These are phyloP conservation scores for Candida albicans DNA, from an alignment of 1,139 yeast species.

Conservation along the genomic window DNA sequence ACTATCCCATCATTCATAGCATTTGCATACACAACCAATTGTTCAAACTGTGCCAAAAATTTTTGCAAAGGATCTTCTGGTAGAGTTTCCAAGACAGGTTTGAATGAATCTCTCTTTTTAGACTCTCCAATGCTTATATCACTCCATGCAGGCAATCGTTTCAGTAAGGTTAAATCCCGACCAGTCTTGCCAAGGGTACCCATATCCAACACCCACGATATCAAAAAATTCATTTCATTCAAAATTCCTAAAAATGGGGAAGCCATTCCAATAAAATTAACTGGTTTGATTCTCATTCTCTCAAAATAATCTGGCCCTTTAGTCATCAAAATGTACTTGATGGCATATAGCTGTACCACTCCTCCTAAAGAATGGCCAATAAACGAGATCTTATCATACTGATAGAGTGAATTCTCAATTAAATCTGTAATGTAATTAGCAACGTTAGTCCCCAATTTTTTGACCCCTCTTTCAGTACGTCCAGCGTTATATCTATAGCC, in stretches of 20 bases:
- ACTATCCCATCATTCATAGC: slow-evolving; percentile 92
- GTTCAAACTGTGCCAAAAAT: slow-evolving; percentile 60
- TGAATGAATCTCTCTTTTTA: slow-evolving; percentile 24
- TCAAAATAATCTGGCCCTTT: slow-evolving; percentile 56
- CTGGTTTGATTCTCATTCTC: slow-evolving; percentile 51
- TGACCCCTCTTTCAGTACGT: slow-evolving; percentile 85
- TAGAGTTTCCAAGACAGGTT: slow-evolving; percentile 68
- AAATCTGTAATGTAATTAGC: slow-evolving; percentile 70
- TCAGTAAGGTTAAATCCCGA: slow-evolving; percentile 72
- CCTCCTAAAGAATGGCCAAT: slow-evolving; percentile 95
- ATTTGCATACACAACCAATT: slow-evolving; percentile 77
- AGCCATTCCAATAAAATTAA: slow-evolving; percentile 79
- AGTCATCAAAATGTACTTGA: slow-evolving; percentile 68
- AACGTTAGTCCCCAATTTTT: slow-evolving; percentile 73
- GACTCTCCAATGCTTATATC: slow-evolving; percentile 14
- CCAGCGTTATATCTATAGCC: slow-evolving; percentile 86
- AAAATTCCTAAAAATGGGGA: slow-evolving; percentile 83
- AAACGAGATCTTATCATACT: slow-evolving; percentile 69
- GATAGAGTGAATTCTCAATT: slow-evolving; percentile 35
- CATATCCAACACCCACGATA: slow-evolving; percentile 77
- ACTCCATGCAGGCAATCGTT: slow-evolving; percentile 22
- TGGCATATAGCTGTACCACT: slow-evolving; percentile 81
- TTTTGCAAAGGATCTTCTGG: slow-evolving; percentile 79
- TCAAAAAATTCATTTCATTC: slow-evolving; percentile 82
- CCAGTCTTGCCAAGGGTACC: slow-evolving; percentile 95